Percentiles rank a stretch among this genome's conserved stretches.
phyloP scores from a whole-genome alignment of 345 rosid genomes.

The Sisymbrium irio region DNA sequence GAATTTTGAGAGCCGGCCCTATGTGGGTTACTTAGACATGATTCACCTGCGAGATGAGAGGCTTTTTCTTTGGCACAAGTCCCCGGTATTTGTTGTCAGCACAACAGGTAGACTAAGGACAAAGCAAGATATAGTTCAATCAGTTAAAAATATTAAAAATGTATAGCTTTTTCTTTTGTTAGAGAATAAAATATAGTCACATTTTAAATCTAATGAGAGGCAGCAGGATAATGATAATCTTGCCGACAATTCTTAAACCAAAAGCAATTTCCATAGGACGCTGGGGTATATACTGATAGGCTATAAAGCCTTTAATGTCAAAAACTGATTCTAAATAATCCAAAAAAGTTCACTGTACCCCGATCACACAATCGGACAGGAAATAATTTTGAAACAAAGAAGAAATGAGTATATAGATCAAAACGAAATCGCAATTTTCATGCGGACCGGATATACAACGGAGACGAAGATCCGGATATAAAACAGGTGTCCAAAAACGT shows the following conservation, averaged over 20 bases:
- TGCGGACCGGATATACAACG: conserved; percentile 7
- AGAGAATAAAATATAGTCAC: background rate
- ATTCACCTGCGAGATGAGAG: conserved; percentile 39
- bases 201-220: background rate
- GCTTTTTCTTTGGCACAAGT: conserved; percentile 80
- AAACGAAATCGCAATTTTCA: background rate
- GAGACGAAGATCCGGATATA: background rate
- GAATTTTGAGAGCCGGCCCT: too few species aligned
- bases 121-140: background rate
- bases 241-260: conserved; percentile 16
- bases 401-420: background rate
- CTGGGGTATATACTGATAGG: background rate
- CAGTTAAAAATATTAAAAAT: background rate
- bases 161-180: background rate
- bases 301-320: background rate
- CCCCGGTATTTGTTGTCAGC: conserved; percentile 67
- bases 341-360: background rate
- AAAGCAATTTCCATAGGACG: background rate
- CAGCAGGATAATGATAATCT: background rate
- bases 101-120: conserved; percentile 28
- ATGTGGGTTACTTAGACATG: background rate
- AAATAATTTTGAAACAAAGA: background rate
- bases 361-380: conserved; percentile 2
- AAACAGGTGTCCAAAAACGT: background rate
- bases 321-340: background rate